Evolutionary conservation across 225 moss, liverwort and hornwort genomes (phyloP), one percentile per base, ranked within the genome.

Genomic region (Neckera pumila): DNA sequence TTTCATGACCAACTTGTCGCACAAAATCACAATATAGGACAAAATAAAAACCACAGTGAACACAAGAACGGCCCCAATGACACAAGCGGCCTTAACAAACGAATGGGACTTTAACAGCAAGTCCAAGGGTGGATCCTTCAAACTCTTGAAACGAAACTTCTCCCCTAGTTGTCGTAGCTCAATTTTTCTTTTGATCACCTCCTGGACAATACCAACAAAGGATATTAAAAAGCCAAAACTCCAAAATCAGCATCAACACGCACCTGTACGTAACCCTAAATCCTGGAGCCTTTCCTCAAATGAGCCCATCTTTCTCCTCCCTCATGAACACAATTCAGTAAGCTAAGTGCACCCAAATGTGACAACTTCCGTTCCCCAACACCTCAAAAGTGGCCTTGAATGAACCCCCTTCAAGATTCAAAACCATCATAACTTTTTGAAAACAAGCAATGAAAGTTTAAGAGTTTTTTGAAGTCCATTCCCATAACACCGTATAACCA

Each of bases 1-100:
- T 62, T 58, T 17, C n/a, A 81, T 62, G 11, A 89, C 74, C 25
- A 8, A 69, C 84, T 85, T 87, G 80, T 91, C 84, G 27, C 89
- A 91, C 54, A 91, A 61, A 21, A 91, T 91, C 45, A 89, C 85
- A 30, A 89, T 76, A 31, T 85, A 91, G 18, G 87, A 89, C 66
- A 91, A 14, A 56, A 84, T 81, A 2, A 91, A 85, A 53, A 85
- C 30, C 16, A 76, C 27, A 11, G 76, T 69, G 5, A 87, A 81
- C 27, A 27, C 42, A 27, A 87, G 2, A 59, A 85, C 30, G 54
- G 27, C 81, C 34, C 54, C 87, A 40, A 81, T 89, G 14, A 91
- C 53, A 28, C 14, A 18, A 23, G 45, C 2, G 36, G 17, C 66
- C 80, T 84, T 84, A 3, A 84, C 2, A 63, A 31, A 3, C 47